phyloP scores from a whole-genome alignment of 2,329 filamentous ascomycete species.

The Penicillium polonicum region DNA sequence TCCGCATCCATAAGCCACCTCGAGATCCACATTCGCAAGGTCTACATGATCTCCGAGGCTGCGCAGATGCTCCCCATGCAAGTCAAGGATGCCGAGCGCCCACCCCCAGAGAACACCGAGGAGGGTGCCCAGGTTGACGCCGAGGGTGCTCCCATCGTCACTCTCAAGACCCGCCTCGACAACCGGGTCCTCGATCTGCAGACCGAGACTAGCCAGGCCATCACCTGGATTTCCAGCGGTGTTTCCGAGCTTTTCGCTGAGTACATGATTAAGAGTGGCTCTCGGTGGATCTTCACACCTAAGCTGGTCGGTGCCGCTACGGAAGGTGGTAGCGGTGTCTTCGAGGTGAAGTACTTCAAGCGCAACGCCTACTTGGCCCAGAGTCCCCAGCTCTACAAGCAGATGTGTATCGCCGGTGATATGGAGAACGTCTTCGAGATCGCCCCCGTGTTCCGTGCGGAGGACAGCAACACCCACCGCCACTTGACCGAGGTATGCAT shows the following conservation, averaged over 20 bases:
- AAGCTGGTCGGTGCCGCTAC: constrained; percentile 86
- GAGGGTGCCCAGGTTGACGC: constrained; percentile 52
- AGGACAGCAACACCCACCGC: constrained; percentile 66
- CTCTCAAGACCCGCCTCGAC: constrained; percentile 79
- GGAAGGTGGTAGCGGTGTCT: constrained; percentile 91
- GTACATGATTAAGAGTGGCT: constrained; percentile 72
- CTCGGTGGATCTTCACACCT: constrained; percentile 83
- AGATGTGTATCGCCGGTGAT: constrained; percentile 65
- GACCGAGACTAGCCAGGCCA: constrained; percentile 85
- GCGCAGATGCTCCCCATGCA: constrained; percentile 61
- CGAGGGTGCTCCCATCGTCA: constrained; percentile 66
- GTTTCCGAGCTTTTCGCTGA: constrained; percentile 71
- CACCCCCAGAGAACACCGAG: constrained; percentile 45
- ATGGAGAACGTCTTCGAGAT: constrained; percentile 65
- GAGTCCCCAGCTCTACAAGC: constrained; percentile 66
- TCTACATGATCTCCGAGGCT: constrained; percentile 71
- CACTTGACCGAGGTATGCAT: constrained; percentile 60
- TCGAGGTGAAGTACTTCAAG: constrained; percentile 86
- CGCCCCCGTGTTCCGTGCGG: constrained; percentile 65
- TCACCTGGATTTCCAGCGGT: constrained; percentile 68
- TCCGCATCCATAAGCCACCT: constrained; percentile 75
- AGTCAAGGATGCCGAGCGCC: constrained; percentile 53
- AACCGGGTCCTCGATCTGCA: constrained; percentile 93
- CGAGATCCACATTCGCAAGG: constrained; percentile 85
- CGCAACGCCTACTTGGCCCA: constrained; percentile 70